Evolutionary conservation across 148 eudicot genomes (phyloP), one percentile per base, ranked within the genome.

Genomic region (Cornus florida): DNA sequence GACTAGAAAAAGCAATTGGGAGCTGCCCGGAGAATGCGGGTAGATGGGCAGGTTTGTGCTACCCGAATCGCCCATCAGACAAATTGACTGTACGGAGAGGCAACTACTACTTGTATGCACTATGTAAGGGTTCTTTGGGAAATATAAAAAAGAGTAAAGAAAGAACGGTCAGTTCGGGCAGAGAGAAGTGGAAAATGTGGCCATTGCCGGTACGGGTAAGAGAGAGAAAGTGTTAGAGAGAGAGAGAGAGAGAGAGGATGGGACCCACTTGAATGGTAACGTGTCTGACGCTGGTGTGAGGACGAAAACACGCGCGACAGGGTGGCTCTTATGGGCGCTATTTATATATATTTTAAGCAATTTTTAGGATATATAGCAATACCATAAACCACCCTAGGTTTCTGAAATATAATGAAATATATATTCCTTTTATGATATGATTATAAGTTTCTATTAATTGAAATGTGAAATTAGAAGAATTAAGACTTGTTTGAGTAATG

Each of bases 11-110:
- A 85, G 82, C 81, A 75, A 77, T 82, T 82, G 70, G 69, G 77
- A 67, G 80, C 72, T 86, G 86, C 83, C 89, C 89, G 85, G 75
- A 77, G 81, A 84, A 79, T 64, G 72, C 80, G 85, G 91, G 90
- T 85, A 86, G 74, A 77, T 7, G 43, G 43, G 48, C 48, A 43
- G 8, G 70, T 64, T 59, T 83, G 73, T 79, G 78, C 86, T 89
- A 84, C 86, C 88, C 83, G 77, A 62, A 73, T 17, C 22, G 20
- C 33, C 65, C 60, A 53, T 48, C 10, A 23, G 65, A 59, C 76
- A 50, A 50, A 23, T 33, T 28, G 19, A 22, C 14, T 8, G 50
- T 70, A 73, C 72, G 28, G 28, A 2, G 67, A 53, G 33, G 53
- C 53, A 48, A 48, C 20, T 8, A 17, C 64, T 57, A 16, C 20